Conservation (phyloP, 139 green algal genomes). For the Picochlorum sp. region DNA sequence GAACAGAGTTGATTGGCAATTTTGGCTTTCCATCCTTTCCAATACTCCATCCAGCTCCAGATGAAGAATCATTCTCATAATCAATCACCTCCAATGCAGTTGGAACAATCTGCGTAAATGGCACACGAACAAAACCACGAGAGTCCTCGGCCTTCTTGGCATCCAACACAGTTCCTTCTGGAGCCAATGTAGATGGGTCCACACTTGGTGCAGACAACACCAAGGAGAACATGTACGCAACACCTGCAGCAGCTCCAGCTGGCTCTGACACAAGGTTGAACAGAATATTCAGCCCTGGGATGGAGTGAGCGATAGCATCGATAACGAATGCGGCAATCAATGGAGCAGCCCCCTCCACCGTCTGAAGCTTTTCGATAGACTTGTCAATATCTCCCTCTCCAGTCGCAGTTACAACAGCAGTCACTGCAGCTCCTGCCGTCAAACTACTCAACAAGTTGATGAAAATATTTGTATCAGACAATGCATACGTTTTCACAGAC, state of each 20-base stretch:
- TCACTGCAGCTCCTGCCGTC: constrained; percentile 7
- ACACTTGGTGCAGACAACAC: constrained; percentile 44
- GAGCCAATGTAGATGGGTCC: constrained; percentile 56
- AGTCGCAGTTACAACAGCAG: constrained; percentile 44
- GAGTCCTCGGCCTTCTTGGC: constrained; percentile 53
- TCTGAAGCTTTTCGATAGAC: constrained; percentile 50
- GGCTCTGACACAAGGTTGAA: constrained; percentile 47
- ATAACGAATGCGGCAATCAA: constrained; percentile 37
- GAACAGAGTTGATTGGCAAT: constrained; percentile 58
- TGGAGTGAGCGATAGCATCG: constrained; percentile 48
- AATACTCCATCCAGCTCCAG: constrained; percentile 48
- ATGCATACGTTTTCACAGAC: neutral
- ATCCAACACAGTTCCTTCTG: constrained; percentile 52
- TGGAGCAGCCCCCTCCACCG: constrained; percentile 16
- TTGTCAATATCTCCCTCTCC: constrained; percentile 38
- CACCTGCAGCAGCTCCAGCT: constrained; percentile 40
- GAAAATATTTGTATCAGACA: constrained; percentile 13
- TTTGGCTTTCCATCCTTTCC: constrained; percentile 48
- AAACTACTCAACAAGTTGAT: constrained; percentile 11
- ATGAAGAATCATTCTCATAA: constrained; percentile 41
- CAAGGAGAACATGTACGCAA: constrained; percentile 67
- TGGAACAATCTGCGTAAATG: constrained; percentile 51
- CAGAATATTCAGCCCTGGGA: constrained; percentile 51
- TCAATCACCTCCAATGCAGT: constrained; percentile 52
- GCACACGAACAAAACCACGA: constrained; percentile 45